Percentiles rank a stretch among this genome's conserved stretches.
Conservation (phyloP, 805 yeast genomes). For the Wickerhamiella musiphila region DNA sequence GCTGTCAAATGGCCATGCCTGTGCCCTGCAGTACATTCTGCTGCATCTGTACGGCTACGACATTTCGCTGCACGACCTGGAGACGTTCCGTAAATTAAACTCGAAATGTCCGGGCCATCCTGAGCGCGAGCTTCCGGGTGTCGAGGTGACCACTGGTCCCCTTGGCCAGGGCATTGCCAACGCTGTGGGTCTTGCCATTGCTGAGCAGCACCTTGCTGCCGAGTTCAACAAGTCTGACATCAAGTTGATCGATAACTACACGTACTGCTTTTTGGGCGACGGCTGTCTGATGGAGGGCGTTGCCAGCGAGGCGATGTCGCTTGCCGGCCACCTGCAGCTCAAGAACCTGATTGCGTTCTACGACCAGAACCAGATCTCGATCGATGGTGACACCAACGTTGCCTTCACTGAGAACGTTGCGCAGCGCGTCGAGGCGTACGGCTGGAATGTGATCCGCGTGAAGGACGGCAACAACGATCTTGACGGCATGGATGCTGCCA, state of each 20-base stretch:
- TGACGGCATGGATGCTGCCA: slow-evolving; percentile 51
- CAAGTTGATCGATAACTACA: slow-evolving; percentile 54
- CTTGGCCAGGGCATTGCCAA: slow-evolving; percentile 94
- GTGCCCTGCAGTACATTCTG: slow-evolving; percentile 72
- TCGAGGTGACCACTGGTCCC: slow-evolving; percentile 97
- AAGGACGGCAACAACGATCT: slow-evolving; percentile 68
- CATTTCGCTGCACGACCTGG: slow-evolving; percentile 66
- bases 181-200: slow-evolving; percentile 94
- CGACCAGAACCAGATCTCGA: slow-evolving; percentile 93
- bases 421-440: slow-evolving; percentile 75
- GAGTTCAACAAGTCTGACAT: slow-evolving; percentile 79
- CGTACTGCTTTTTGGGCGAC: slow-evolving; percentile 78
- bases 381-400: slow-evolving; percentile 78
- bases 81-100: slow-evolving; percentile 73
- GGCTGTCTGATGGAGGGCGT: slow-evolving; percentile 99
- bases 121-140: slow-evolving; percentile 77
- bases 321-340: slow-evolving; percentile 91
- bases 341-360: slow-evolving; percentile 87
- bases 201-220: slow-evolving; percentile 83
- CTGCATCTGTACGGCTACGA: slow-evolving; percentile 77
- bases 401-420: slow-evolving; percentile 89
- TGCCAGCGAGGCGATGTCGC: slow-evolving; percentile 79
- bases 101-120: slow-evolving; percentile 98
- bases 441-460: slow-evolving; percentile 77
- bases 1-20: slow-evolving; percentile 91